phyloP scores from a whole-genome alignment of 2,329 filamentous ascomycete genomes.

The Fusarium pseudonygamai region DNA sequence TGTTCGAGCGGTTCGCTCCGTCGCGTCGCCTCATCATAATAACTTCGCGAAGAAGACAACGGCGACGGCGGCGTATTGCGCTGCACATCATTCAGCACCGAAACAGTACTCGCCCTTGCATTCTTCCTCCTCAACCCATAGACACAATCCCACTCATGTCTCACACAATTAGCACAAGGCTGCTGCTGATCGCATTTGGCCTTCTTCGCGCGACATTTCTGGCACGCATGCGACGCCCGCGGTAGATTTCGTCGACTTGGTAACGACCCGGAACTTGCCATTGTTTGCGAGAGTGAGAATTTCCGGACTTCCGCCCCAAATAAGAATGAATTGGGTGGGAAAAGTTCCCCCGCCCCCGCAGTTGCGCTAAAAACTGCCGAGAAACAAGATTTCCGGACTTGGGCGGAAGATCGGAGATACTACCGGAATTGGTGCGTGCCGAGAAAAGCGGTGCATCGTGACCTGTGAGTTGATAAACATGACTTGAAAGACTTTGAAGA shows the following conservation, averaged over 20 bases:
- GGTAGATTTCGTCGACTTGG: neutral
- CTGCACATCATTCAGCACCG: neutral
- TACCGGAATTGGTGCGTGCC: neutral
- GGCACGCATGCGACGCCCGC: slow-evolving; percentile 3
- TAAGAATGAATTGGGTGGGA: neutral
- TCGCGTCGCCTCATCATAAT: neutral
- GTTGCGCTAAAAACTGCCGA: neutral
- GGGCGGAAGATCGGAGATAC: slow-evolving; percentile 9
- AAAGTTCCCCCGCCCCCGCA: neutral
- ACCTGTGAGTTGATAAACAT: neutral
- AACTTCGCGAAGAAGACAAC: neutral
- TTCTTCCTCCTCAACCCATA: slow-evolving; percentile 1
- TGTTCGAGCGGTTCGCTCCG: neutral
- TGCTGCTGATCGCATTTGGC: slow-evolving; percentile 3
- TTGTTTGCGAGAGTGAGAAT: neutral
- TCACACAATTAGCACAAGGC: slow-evolving; percentile 1
- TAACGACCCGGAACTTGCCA: neutral
- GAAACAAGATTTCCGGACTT: neutral
- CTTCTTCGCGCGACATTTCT: neutral
- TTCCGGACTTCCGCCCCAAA: neutral
- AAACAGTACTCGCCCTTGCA: neutral
- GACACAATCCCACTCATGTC: neutral
- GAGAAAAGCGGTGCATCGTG: neutral
- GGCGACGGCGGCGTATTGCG: neutral
- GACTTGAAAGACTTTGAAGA: neutral